These are phyloP conservation scores for Penicillium lividum DNA, from an alignment of 495 filamentous ascomycete species.

Conservation along the genomic window DNA sequence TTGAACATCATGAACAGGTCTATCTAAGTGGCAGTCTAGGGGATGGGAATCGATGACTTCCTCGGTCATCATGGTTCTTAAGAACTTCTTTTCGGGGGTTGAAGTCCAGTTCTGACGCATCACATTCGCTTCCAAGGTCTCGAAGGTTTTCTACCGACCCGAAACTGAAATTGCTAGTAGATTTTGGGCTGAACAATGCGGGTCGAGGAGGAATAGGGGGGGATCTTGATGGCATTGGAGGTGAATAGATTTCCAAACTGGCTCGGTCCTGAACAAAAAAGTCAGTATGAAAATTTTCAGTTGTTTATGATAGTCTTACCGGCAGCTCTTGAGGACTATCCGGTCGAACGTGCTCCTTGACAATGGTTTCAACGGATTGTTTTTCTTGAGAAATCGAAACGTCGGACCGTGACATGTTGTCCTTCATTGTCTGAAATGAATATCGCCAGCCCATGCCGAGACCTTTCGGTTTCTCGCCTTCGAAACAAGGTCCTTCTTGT, in stretches of 20 bases:
- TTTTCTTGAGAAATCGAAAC: not conserved
- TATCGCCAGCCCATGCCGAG: not conserved
- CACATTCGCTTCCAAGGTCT: not conserved
- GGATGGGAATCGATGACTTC: not conserved
- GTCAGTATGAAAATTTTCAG: not conserved
- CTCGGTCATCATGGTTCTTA: not conserved
- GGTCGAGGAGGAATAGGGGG: not conserved
- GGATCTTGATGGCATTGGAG: not conserved
- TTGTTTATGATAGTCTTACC: not conserved
- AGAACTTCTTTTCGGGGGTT: not conserved
- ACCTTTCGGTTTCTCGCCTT: not conserved
- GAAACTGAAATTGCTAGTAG: not conserved
- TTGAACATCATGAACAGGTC: not conserved
- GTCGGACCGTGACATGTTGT: not conserved
- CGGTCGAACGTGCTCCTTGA: not conserved
- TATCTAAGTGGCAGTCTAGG: not conserved
- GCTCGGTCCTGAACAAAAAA: not conserved
- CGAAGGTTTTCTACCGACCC: not conserved
- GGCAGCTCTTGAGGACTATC: constrained; percentile 1
- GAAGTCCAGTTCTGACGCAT: not conserved
- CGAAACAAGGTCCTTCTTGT: not conserved
- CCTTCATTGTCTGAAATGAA: constrained; percentile 1
- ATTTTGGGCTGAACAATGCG: not conserved
- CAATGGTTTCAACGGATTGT: not conserved
- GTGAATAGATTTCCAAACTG: not conserved